Evolutionary conservation across 352 stramenopile species (phyloP).

Genomic region (Pythium pyrilobum): DNA sequence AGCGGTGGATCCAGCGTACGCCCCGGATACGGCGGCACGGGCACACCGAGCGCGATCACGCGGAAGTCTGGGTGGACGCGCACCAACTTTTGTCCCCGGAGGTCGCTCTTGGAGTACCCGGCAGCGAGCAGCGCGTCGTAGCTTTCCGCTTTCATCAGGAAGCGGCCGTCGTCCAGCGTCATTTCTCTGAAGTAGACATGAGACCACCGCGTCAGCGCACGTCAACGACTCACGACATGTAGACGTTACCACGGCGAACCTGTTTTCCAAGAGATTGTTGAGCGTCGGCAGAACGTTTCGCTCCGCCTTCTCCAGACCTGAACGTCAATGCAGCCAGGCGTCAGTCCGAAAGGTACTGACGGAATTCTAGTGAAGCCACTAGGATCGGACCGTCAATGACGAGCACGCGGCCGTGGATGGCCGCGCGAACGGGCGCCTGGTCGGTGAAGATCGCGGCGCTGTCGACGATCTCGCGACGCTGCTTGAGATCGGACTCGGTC

Average conservation of each 20-base stretch:
- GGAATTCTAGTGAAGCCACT: neutral
- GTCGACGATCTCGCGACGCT: slow-evolving; percentile 71
- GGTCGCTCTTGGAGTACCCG: slow-evolving; percentile 42
- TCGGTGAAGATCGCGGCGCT: slow-evolving; percentile 83
- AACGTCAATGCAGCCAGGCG: neutral
- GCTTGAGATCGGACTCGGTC: slow-evolving; percentile 91
- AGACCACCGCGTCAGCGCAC: neutral
- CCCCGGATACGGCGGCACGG: slow-evolving; percentile 80
- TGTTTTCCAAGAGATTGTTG: slow-evolving; percentile 97
- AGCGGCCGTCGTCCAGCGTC: slow-evolving; percentile 91
- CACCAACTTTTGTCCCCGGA: slow-evolving; percentile 61
- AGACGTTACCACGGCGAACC: no score
- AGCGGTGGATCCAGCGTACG: slow-evolving; percentile 83
- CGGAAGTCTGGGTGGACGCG: slow-evolving; percentile 91
- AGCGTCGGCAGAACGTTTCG: slow-evolving; percentile 96
- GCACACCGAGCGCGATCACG: slow-evolving; percentile 89
- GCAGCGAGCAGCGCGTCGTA: slow-evolving; percentile 58
- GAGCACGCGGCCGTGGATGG: slow-evolving; percentile 89
- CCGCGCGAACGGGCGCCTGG: slow-evolving; percentile 92
- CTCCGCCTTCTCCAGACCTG: slow-evolving; percentile 92
- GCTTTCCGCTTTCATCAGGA: slow-evolving; percentile 88
- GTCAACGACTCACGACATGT: no score
- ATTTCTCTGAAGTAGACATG: slow-evolving; percentile 64
- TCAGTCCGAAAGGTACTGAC: neutral
- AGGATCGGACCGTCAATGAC: slow-evolving; percentile 81